These are phyloP conservation scores for Diplotaxis tenuifolia DNA, from an alignment of 345 rosid species.

Conservation along the genomic window DNA sequence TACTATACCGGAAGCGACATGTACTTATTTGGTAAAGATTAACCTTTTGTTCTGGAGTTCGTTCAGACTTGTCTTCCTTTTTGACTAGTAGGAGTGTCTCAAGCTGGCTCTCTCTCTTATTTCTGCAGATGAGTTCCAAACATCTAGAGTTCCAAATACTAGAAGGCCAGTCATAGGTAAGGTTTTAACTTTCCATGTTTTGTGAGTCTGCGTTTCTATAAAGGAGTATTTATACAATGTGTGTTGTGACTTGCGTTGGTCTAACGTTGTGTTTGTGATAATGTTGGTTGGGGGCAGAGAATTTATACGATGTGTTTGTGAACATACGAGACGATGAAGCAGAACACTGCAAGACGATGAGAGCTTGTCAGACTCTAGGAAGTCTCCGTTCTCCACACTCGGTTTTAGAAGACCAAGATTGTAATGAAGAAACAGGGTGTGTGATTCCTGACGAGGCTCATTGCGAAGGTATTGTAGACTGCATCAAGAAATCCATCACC, in stretches of 20 bases:
- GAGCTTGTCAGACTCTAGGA: slow-evolving; percentile 85
- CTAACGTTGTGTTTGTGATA: background rate
- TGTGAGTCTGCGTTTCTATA: slow-evolving; percentile 4
- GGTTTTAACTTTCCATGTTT: background rate
- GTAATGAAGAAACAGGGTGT: slow-evolving; percentile 46
- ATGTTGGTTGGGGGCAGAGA: slow-evolving; percentile 53
- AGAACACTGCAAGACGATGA: slow-evolving; percentile 97
- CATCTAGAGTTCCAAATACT: slow-evolving; percentile 74
- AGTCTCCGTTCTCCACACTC: slow-evolving; percentile 92
- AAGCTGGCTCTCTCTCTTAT: background rate
- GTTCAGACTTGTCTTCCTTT: background rate
- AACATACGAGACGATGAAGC: slow-evolving; percentile 96
- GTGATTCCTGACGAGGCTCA: slow-evolving; percentile 50
- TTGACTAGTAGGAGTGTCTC: slow-evolving; percentile 3
- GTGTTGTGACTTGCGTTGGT: background rate
- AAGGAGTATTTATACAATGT: too few species aligned
- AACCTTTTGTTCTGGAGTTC: background rate
- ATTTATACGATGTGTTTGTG: slow-evolving; percentile 81
- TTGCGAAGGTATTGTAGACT: slow-evolving; percentile 87
- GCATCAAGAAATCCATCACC: slow-evolving; percentile 64
- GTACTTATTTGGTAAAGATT: slow-evolving; percentile 77
- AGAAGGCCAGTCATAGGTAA: slow-evolving; percentile 91
- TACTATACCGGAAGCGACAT: slow-evolving; percentile 89
- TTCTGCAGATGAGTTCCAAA: slow-evolving; percentile 88
- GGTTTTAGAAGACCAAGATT: slow-evolving; percentile 36